These are phyloP conservation scores for Lasiodiplodia gonubiensis DNA, from an alignment of 2,329 filamentous ascomycete species.

Conservation along the genomic window DNA sequence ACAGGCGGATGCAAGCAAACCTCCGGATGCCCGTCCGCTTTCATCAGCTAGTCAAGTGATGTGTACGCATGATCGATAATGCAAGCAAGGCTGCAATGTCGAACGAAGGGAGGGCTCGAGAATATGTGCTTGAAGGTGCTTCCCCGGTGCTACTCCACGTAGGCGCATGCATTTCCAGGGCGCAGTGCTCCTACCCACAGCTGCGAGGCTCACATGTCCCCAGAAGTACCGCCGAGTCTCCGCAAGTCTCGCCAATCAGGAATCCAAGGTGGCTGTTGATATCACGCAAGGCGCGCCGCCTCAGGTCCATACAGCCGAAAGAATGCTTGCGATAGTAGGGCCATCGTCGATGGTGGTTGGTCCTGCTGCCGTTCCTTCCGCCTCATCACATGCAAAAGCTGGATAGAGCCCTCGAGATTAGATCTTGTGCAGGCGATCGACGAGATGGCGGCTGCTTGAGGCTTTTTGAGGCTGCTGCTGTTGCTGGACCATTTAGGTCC, in stretches of 20 bases:
- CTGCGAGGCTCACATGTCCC: background rate
- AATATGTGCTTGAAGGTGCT: slow-evolving; percentile 4
- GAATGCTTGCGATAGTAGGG: background rate
- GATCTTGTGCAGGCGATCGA: background rate
- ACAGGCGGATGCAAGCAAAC: background rate
- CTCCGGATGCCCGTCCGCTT: background rate
- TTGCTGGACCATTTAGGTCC: background rate
- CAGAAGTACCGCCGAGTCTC: background rate
- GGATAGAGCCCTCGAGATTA: background rate
- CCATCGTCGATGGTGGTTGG: background rate
- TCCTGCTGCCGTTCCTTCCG: background rate
- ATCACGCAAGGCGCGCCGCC: background rate
- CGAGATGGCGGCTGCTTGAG: background rate
- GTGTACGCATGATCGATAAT: background rate
- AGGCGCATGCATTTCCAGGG: background rate
- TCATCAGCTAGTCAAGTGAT: background rate
- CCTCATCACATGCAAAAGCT: background rate
- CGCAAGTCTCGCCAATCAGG: background rate
- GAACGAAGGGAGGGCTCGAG: background rate
- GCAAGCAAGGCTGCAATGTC: background rate
- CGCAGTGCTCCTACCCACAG: background rate
- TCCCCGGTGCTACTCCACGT: slow-evolving; percentile 3
- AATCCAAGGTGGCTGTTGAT: background rate
- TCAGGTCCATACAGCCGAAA: background rate
- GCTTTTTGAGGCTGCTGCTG: background rate